Conservation (phyloP, 192 early-diverging fungal genomes). For the Entomortierella parvispora region DNA sequence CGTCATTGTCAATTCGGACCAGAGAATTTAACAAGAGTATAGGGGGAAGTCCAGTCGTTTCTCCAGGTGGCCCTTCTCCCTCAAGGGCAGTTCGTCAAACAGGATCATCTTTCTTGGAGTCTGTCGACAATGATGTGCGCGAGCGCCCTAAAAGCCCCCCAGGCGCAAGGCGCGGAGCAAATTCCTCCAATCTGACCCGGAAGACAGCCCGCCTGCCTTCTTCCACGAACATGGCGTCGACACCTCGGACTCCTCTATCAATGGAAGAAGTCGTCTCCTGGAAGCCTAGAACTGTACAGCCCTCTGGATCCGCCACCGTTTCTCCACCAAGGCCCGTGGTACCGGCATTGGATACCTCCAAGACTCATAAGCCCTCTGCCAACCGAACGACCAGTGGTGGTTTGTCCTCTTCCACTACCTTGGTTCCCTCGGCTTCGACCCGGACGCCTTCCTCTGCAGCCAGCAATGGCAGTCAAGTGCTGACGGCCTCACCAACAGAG, state of each 20-base stretch:
- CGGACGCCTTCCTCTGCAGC: slow-evolving; percentile 13
- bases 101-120: slow-evolving; percentile 16
- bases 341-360: slow-evolving; percentile 12
- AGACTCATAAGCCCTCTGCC: neutral
- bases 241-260: neutral
- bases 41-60: slow-evolving; percentile 2
- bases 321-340: slow-evolving; percentile 8
- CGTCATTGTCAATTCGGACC: slow-evolving; percentile 19
- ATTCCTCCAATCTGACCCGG: neutral
- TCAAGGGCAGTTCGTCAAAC: too few species aligned
- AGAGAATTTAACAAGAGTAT: slow-evolving; percentile 27
- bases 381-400: slow-evolving; percentile 10
- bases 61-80: neutral
- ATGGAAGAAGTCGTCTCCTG: slow-evolving; percentile 35
- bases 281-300: slow-evolving; percentile 17
- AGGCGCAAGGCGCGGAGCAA: neutral
- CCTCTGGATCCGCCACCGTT: neutral
- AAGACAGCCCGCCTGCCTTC: slow-evolving; percentile 1
- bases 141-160: neutral
- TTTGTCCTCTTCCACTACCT: slow-evolving; percentile 9
- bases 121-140: neutral
- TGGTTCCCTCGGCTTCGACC: slow-evolving; percentile 7
- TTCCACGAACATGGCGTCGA: neutral
- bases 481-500: neutral
- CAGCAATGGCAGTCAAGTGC: neutral